A percentile compares a stretch with the other conserved stretches of the same genome.
These are phyloP conservation scores for Chalaropsis thielavioides DNA, from an alignment of 2,329 filamentous ascomycete species.

Conservation along the genomic window DNA sequence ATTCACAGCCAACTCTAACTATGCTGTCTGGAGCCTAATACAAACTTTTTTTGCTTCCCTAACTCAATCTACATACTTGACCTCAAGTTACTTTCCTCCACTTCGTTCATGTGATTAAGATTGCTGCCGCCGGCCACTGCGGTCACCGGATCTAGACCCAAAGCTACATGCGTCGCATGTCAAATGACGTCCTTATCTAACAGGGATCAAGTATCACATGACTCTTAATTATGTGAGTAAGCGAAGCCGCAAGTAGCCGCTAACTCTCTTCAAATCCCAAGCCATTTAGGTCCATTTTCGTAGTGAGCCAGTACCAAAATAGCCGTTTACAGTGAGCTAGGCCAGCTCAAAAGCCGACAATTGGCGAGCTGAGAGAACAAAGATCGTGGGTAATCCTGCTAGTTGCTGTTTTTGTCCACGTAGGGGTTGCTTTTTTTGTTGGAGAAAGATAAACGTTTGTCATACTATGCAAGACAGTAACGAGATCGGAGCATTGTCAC, in stretches of 20 bases:
- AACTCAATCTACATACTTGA: not conserved
- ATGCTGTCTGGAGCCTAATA: no score
- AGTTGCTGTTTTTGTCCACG: not conserved
- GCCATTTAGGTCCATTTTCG: not conserved
- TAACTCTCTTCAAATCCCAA: not conserved
- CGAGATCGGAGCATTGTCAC: not conserved
- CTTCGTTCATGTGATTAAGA: not conserved
- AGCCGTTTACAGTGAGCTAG: not conserved
- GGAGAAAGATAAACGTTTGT: not conserved
- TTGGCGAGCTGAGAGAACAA: conserved; percentile 9
- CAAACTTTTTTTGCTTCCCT: no score
- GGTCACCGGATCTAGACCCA: conserved; percentile 1
- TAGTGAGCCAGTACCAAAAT: not conserved
- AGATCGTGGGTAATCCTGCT: not conserved
- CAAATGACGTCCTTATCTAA: not conserved
- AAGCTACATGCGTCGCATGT: not conserved
- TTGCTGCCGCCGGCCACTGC: not conserved
- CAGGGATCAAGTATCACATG: conserved; percentile 1
- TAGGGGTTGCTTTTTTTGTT: not conserved
- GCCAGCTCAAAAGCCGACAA: conserved; percentile 9
- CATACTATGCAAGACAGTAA: not conserved
- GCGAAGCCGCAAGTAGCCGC: conserved; percentile 7
- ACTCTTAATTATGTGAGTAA: not conserved
- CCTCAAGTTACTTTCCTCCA: not conserved
- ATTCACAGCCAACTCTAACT: no score